A percentile compares a stretch with the other conserved stretches of the same genome.
These are phyloP conservation scores for Phylloporus sp. DNA, from an alignment of 768 basidiomycete genomes.

Conservation along the genomic window DNA sequence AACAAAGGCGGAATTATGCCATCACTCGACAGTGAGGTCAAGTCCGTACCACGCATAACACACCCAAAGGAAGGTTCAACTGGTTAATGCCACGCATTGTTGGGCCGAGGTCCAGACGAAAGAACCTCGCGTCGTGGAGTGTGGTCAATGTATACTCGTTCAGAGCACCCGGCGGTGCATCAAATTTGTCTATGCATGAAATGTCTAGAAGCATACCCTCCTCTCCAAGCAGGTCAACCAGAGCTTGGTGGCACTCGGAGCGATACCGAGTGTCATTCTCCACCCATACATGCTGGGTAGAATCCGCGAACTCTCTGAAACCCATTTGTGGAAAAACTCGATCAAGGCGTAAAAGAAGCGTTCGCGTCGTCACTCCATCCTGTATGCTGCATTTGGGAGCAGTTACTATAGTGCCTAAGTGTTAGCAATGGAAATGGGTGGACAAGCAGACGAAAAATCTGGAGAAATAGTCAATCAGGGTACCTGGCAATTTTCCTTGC, in stretches of 20 bases:
- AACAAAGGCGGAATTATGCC: neutral
- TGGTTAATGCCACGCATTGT: conserved; percentile 46
- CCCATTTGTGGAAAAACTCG: neutral
- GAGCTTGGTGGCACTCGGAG: conserved; percentile 34
- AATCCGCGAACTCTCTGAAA: conserved; percentile 2
- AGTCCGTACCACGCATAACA: conserved; percentile 37
- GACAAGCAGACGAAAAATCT: neutral
- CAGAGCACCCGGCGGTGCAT: conserved; percentile 39
- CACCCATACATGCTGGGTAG: neutral
- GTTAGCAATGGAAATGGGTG: neutral
- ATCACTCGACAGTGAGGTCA: neutral
- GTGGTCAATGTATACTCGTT: conserved; percentile 40
- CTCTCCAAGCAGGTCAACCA: conserved; percentile 32
- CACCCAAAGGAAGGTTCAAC: conserved; percentile 42
- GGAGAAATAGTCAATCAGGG: neutral
- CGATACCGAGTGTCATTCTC: neutral
- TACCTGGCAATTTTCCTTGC: neutral
- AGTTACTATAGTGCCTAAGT: neutral
- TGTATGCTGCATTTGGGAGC: neutral
- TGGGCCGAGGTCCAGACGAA: conserved; percentile 40
- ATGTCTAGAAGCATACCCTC: conserved; percentile 29
- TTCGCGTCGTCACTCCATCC: neutral
- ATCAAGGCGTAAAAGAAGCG: conserved; percentile 1
- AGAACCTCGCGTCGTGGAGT: conserved; percentile 44
- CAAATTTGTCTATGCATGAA: conserved; percentile 14